These are phyloP conservation scores for Penicillium sp. DNA, from an alignment of 2,329 filamentous ascomycete genomes.

Conservation along the genomic window DNA sequence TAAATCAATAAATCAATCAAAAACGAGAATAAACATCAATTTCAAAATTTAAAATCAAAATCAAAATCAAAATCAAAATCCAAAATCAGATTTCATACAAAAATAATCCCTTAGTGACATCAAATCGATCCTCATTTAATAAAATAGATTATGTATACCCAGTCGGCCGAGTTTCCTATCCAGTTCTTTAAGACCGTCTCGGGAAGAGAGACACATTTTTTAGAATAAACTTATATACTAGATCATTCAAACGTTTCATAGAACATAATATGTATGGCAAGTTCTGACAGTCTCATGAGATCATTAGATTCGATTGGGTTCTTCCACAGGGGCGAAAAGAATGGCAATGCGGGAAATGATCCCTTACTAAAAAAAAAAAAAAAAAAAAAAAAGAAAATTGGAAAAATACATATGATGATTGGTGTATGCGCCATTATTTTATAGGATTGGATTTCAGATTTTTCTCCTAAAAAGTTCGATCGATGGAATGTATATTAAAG, in stretches of 20 bases:
- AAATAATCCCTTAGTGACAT: background rate
- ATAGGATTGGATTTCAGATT: no score
- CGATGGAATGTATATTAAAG: background rate
- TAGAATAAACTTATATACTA: background rate
- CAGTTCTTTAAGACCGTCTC: background rate
- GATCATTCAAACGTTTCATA: background rate
- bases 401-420: no score
- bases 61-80: background rate
- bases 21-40: background rate
- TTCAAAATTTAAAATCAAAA: background rate
- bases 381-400: background rate
- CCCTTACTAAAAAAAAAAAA: background rate
- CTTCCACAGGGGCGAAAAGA: background rate
- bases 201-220: no score
- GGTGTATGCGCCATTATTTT: no score
- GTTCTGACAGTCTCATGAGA: slow-evolving; percentile 11
- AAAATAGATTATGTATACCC: background rate
- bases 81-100: background rate
- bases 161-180: background rate
- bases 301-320: slow-evolving; percentile 5
- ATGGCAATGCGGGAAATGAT: background rate
- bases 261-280: no score
- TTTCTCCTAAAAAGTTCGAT: background rate
- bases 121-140: background rate
- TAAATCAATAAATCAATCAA: background rate